Evolutionary conservation across 139 green algal species (phyloP).

Genomic region (Chlorokybus atmophyticus): DNA sequence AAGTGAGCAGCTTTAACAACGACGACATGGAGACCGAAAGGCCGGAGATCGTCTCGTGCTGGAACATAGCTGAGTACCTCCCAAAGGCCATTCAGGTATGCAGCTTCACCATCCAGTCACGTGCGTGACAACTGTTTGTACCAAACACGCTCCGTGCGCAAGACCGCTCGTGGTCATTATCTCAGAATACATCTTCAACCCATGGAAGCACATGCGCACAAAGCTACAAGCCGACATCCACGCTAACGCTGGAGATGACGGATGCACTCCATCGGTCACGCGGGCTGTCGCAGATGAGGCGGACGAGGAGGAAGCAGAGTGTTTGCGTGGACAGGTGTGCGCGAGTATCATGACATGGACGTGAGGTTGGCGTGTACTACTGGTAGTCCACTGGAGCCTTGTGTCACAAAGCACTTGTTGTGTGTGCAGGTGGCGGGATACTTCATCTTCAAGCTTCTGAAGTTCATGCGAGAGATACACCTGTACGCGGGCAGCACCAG

Average conservation of each 20-base stretch:
- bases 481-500: neutral
- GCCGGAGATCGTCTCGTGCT: constrained; percentile 18
- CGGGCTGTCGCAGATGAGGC: neutral
- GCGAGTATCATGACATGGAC: too few species aligned
- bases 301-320: neutral
- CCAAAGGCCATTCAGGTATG: constrained; percentile 17
- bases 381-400: too few species aligned
- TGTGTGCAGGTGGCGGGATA: too few species aligned
- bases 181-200: constrained; percentile 75
- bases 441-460: constrained; percentile 23
- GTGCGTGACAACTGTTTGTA: neutral
- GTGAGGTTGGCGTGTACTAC: too few species aligned
- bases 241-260: too few species aligned
- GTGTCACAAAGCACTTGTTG: too few species aligned
- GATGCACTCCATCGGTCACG: constrained; percentile 17
- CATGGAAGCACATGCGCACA: constrained; percentile 47
- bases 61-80: constrained; percentile 35
- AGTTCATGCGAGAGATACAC: constrained; percentile 10
- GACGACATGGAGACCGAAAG: constrained; percentile 1
- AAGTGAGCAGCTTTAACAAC: constrained; percentile 7
- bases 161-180: constrained; percentile 40
- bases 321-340: neutral
- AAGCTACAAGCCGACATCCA: neutral
- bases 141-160: neutral
- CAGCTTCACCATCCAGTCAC: too few species aligned